Evolutionary conservation across 805 yeast species (phyloP).

Genomic region (Kazachstania psychrophila): DNA sequence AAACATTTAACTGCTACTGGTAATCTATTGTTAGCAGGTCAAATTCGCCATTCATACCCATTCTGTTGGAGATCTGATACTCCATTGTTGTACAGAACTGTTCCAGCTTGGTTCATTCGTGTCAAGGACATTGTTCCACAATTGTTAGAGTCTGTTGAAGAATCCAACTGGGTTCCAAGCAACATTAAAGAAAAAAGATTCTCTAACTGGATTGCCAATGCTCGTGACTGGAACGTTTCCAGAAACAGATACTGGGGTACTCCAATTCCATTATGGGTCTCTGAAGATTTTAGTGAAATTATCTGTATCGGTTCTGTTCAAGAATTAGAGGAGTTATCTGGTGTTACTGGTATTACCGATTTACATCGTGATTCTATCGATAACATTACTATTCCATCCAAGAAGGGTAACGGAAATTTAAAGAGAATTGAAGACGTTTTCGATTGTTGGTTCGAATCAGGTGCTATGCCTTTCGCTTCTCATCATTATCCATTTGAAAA

Average conservation of each 20-base stretch:
- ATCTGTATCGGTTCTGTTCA: slow-evolving; percentile 88
- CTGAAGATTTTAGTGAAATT: slow-evolving; percentile 85
- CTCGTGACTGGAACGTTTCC: slow-evolving; percentile 98
- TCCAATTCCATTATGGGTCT: slow-evolving; percentile 95
- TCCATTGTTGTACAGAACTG: slow-evolving; percentile 89
- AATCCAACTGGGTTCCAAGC: slow-evolving; percentile 91
- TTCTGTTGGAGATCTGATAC: slow-evolving; percentile 99
- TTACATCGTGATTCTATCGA: slow-evolving; percentile 92
- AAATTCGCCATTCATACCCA: slow-evolving; percentile 92
- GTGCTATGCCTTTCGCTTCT: slow-evolving; percentile 97
- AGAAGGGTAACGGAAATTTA: slow-evolving; percentile 76
- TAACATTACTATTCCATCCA: slow-evolving; percentile 85
- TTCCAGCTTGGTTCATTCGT: slow-evolving; percentile 98
- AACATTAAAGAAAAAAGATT: slow-evolving; percentile 90
- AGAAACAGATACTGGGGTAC: slow-evolving; percentile 99
- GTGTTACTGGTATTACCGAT: slow-evolving; percentile 72
- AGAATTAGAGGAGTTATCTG: slow-evolving; percentile 78
- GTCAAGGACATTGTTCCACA: slow-evolving; percentile 80
- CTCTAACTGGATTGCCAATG: slow-evolving; percentile 95
- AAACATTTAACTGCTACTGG: slow-evolving; percentile 74
- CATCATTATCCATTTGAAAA: slow-evolving; percentile 94
- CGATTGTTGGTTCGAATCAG: slow-evolving; percentile 99
- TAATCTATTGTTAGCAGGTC: slow-evolving; percentile 62
- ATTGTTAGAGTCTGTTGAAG: slow-evolving; percentile 76
- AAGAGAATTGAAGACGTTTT: slow-evolving; percentile 94